A percentile compares a stretch with the other conserved stretches of the same genome.
These are phyloP conservation scores for Anisogramma anomala DNA, from an alignment of 2,329 filamentous ascomycete species.

Conservation along the genomic window DNA sequence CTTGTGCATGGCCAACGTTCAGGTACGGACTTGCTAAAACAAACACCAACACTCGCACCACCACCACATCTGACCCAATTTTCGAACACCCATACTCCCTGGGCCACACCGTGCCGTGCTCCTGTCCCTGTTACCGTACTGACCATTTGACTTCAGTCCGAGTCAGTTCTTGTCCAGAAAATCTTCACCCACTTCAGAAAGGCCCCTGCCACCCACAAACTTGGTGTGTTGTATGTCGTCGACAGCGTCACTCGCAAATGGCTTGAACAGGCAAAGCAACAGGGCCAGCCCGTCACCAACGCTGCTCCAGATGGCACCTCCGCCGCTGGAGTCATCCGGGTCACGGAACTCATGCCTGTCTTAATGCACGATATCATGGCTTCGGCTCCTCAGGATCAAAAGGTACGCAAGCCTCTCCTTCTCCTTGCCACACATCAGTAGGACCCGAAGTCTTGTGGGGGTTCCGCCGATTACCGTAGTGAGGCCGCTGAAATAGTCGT, in stretches of 20 bases:
- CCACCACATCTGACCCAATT: not conserved
- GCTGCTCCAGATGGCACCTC: conserved; percentile 82
- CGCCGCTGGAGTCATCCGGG: conserved; percentile 89
- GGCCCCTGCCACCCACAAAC: conserved; percentile 85
- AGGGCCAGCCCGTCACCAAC: conserved; percentile 70
- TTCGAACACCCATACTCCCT: not conserved
- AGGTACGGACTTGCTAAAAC: conserved; percentile 50
- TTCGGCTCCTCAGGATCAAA: conserved; percentile 83
- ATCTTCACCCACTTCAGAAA: conserved; percentile 97
- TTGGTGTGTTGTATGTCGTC: conserved; percentile 99
- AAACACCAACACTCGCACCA: conserved; percentile 10
- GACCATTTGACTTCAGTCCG: conserved; percentile 51
- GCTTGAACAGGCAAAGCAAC: conserved; percentile 86
- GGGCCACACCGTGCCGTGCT: conserved; percentile 5
- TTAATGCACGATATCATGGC: conserved; percentile 93
- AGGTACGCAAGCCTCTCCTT: conserved; percentile 57
- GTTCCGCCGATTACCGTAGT: conserved; percentile 16
- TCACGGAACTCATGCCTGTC: conserved; percentile 85
- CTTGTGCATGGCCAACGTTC: conserved; percentile 78
- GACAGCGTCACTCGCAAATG: conserved; percentile 98
- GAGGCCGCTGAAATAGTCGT: conserved; percentile 11
- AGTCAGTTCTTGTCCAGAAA: conserved; percentile 89
- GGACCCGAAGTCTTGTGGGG: not conserved
- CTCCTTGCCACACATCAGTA: conserved; percentile 2
- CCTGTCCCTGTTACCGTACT: conserved; percentile 14